Base-by-base conservation (phyloP, 345 rosid genomes). In the Eucalyptus cladocalyx region DNA sequence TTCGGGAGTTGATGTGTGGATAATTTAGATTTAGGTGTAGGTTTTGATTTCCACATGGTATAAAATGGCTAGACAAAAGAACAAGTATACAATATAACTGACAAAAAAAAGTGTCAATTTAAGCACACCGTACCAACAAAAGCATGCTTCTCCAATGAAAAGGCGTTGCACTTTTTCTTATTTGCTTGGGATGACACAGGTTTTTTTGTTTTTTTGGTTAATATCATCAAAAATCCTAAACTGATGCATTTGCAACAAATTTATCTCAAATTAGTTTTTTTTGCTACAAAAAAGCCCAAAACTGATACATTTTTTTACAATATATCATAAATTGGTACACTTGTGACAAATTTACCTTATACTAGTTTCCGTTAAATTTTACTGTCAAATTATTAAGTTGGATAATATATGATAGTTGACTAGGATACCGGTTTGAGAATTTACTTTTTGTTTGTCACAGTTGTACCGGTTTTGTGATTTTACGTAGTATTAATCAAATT, bases 1-100 rank as follows among this genome's bases (percentile, higher is more conserved):
- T 47, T 47, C 4, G 1, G 2, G 1, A n/a, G 2, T 47, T 11
- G 2, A 2, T 0, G 5, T 4, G 1, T 0, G 49, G 2, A 48
- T 0, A 48, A 48, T 48, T 48, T 4, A 48, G 5, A 47, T 47
- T 47, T 47, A 47, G 14, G 5, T 4, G 5, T 43, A n/a, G n/a
- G 10, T 43, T 47, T 47, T 0, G 4, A 47, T 47, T 47, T 0
- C 3, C 0, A 47, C 12, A 4, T 1, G 0, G 0, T 45, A 1
- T 45, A 45, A 45, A 12, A 12, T 45, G 3, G 48, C 1, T 1
- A 1, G 12, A 3, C 1, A 45, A 45, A 45, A 3, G 48, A n/a
- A n/a, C n/a, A n/a, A n/a, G n/a, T n/a, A n/a, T n/a, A n/a, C n/a
- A n/a, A n/a, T n/a, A n/a, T n/a, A n/a, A n/a, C n/a, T n/a, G n/a